Conservation (phyloP, 208 protist species). For the Wallacemonas sp. region DNA sequence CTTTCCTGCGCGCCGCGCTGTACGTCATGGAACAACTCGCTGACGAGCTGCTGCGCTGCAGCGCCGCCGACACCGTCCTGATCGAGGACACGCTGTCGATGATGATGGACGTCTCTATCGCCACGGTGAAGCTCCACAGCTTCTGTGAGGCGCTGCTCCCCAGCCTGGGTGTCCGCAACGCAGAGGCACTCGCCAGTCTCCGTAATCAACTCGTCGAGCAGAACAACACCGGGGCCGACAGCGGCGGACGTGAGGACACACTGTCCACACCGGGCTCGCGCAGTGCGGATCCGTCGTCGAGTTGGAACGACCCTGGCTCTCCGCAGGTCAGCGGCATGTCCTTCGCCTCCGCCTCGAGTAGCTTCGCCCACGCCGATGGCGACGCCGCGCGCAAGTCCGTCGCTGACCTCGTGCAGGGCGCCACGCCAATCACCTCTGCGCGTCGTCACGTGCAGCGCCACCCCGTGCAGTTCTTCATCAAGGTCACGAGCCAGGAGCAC, state of each 20-base stretch:
- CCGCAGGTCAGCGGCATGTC: not conserved
- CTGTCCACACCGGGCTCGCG: too few relatives aligned
- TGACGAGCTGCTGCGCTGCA: slow-evolving; percentile 54
- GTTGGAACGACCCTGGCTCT: too few relatives aligned
- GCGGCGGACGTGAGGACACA: not conserved
- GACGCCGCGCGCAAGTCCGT: not conserved
- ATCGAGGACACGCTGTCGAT: slow-evolving; percentile 85
- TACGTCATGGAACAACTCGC: slow-evolving; percentile 71
- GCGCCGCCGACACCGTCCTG: slow-evolving; percentile 76
- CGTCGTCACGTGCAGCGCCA: slow-evolving; percentile 27
- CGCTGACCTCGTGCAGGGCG: not conserved
- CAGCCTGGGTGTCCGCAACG: slow-evolving; percentile 22
- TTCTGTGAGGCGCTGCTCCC: slow-evolving; percentile 60
- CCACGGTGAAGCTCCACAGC: slow-evolving; percentile 74
- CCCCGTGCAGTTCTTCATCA: slow-evolving; percentile 78
- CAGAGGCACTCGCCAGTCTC: slow-evolving; percentile 34
- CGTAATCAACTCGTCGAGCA: slow-evolving; percentile 45
- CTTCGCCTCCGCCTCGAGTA: not conserved
- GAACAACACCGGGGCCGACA: slow-evolving; percentile 8
- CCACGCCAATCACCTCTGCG: not conserved
- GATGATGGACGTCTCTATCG: slow-evolving; percentile 89
- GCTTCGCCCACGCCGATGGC: not conserved
- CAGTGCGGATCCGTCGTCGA: too few relatives aligned
- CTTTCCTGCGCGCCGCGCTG: slow-evolving; percentile 71
- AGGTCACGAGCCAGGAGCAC: slow-evolving; percentile 60